phyloP scores from a whole-genome alignment of 768 basidiomycete genomes.

The Leccinellum albellum region DNA sequence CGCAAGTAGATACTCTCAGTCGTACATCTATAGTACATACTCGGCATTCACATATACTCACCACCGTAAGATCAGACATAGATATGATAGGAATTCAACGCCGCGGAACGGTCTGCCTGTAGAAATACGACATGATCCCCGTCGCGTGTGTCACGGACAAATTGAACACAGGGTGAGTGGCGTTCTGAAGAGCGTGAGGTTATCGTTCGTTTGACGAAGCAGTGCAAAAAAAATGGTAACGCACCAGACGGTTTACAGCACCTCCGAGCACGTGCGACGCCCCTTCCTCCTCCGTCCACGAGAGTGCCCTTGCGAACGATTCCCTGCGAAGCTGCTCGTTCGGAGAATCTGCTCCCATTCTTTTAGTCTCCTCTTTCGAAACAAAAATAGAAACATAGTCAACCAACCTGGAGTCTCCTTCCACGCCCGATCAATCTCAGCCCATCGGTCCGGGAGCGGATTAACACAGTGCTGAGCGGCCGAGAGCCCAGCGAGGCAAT shows the following conservation, averaged over 20 bases:
- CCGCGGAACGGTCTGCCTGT: conserved; percentile 50
- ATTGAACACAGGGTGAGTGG: conserved; percentile 78
- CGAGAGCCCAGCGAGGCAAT: conserved; percentile 88
- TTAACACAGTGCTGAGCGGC: conserved; percentile 78
- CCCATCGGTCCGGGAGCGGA: conserved; percentile 39
- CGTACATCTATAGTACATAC: background rate
- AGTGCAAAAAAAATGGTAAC: conserved; percentile 25
- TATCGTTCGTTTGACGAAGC: background rate
- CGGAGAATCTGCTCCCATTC: conserved; percentile 20
- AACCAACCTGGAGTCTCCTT: conserved; percentile 13
- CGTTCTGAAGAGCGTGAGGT: conserved; percentile 49
- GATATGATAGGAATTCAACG: background rate
- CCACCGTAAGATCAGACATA: background rate
- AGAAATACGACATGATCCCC: conserved; percentile 69
- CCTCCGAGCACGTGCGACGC: conserved; percentile 55
- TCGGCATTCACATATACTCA: no score
- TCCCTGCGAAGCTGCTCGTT: conserved; percentile 35
- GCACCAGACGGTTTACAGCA: conserved; percentile 57
- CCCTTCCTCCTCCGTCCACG: conserved; percentile 70
- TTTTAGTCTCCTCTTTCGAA: conserved; percentile 5
- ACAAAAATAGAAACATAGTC: background rate
- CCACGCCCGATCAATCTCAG: conserved; percentile 40
- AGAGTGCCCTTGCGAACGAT: conserved; percentile 52
- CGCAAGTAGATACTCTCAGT: background rate
- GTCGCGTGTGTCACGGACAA: conserved; percentile 66